A percentile compares a stretch with the other conserved stretches of the same genome.
phyloP scores from a whole-genome alignment of 1,139 yeast genomes.

The Pichia sp. region DNA sequence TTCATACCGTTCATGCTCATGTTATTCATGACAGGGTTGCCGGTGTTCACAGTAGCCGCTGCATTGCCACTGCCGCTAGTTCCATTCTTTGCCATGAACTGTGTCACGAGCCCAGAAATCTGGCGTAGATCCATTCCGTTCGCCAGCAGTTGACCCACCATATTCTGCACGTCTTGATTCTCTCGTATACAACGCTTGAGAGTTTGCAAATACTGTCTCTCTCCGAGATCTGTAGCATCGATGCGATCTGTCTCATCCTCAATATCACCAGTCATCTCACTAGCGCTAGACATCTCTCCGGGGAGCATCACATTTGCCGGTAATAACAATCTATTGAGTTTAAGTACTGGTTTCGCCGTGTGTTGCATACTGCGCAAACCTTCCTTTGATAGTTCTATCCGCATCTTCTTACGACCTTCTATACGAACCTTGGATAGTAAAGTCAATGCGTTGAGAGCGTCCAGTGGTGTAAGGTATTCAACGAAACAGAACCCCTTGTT shows the following conservation, averaged over 20 bases:
- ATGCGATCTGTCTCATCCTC: constrained; percentile 2
- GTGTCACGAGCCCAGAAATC: constrained; percentile 20
- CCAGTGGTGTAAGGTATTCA: constrained; percentile 45
- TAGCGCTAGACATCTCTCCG: constrained; percentile 33
- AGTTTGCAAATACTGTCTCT: constrained; percentile 9
- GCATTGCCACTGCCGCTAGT: too few relatives aligned
- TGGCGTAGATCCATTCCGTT: constrained; percentile 28
- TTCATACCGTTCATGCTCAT: background rate
- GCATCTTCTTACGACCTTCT: constrained; percentile 36
- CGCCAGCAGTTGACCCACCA: constrained; percentile 28
- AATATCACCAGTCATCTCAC: constrained; percentile 10
- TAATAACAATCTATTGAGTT: constrained; percentile 35
- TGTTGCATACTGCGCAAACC: constrained; percentile 38
- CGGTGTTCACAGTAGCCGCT: too few relatives aligned
- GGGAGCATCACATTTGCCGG: constrained; percentile 55
- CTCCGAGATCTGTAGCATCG: constrained; percentile 5
- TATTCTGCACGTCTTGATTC: constrained; percentile 25
- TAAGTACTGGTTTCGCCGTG: constrained; percentile 35
- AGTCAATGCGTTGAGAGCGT: constrained; percentile 43
- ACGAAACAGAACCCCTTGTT: constrained; percentile 61
- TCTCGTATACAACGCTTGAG: constrained; percentile 17
- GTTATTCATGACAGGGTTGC: constrained; percentile 4
- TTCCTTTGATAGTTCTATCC: constrained; percentile 58
- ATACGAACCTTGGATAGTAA: constrained; percentile 39
- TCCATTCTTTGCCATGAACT: too few relatives aligned